Evolutionary conservation across 116 monocot species (phyloP), one percentile per base, ranked within the genome.

Genomic region (Iris pallida): DNA sequence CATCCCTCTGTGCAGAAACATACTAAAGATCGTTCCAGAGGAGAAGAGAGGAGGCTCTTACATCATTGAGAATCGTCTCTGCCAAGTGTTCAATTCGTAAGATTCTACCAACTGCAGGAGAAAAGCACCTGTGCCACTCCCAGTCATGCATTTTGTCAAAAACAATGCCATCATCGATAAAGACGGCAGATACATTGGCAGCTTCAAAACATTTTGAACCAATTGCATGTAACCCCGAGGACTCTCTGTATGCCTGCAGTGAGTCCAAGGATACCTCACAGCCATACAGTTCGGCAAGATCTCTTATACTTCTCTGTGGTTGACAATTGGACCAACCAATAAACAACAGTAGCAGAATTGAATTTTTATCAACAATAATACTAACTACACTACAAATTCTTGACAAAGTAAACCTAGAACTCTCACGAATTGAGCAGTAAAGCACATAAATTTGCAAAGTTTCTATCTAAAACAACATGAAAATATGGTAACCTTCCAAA

Each of bases 111-210:
- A 98, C 88, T 15, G 80, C 73, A 68, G 90, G 90, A 80, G 58
- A 78, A 66, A 93, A 75, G 47, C 57, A 42, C 55, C 70, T 70
- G 75, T 99, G 93, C 84, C 84, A 90, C 65, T 90, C 80, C 90
- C 66, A 90, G 45, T 88, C 68, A 68, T 75, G 79, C 93, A 90
- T 99, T 76, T 93, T 99, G 76, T 93, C 90, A 73, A 88, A 88
- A 16, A 53, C 30, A 68, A 99, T 78, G 42, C 99, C 99, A 74
- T 93, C 90, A 77, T 99, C 99, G 58, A 99, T 68, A 47, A 99
- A 77, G 6, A 99, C 55, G 9, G 88, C 79, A 58, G 82, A 93
- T 55, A 99, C 68, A 19, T 92, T 90, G 11, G 93, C 90, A 59
- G 88, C 86, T 72, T 71, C 66, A 65, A 93, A 90, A 74, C 99